Base-by-base conservation (phyloP, 2,329 filamentous ascomycete genomes). In the Westerdykella sp. region DNA sequence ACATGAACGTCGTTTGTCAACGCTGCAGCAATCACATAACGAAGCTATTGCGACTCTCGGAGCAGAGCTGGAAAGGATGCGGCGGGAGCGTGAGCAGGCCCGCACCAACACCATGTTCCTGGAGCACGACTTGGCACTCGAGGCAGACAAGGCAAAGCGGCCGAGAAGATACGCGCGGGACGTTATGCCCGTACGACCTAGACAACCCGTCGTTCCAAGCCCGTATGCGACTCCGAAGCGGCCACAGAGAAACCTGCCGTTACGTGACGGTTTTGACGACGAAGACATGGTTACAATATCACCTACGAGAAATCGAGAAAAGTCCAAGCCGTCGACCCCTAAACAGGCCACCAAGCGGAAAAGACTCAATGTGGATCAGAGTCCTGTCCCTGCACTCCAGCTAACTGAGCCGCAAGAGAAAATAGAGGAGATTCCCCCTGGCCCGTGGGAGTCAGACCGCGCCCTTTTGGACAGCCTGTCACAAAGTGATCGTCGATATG, bases 251-350 rank as follows among this genome's bases (percentile, higher is more conserved):
- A 66, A 70, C 1, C 78, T 78, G 66, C 73, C 76, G 1, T 70
- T 85, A 39, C 77, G 84, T 1, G 87, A 93, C 65, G 87, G 87
- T 0, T 93, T 93, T 55, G 85, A 90, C 46, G 80, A 87, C 46
- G 73, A 76, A 43, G 78, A 83, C 55, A 72, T 83, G 7, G 62
- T 74, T 43, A 68, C 75, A 48, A 60, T 72, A 1, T 81, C 78
- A 2, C 78, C 78, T 4, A 78, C 72, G 41, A 80, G 74, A 51
- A 51, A 60, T 4, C 66, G 63, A 38, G 65, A 67, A 7, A 71
- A 68, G 49, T 68, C 70, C 5, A 79, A 75, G 56, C 68, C 73
- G 35, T 63, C 64, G 10, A 82, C 79, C 1, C 86, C 86, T 1
- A 84, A 82, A 39, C 72, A 71, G 46, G 70, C 72, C 43, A 74